phyloP scores from a whole-genome alignment of 805 yeast species.

The Yamadazyma sp. region DNA sequence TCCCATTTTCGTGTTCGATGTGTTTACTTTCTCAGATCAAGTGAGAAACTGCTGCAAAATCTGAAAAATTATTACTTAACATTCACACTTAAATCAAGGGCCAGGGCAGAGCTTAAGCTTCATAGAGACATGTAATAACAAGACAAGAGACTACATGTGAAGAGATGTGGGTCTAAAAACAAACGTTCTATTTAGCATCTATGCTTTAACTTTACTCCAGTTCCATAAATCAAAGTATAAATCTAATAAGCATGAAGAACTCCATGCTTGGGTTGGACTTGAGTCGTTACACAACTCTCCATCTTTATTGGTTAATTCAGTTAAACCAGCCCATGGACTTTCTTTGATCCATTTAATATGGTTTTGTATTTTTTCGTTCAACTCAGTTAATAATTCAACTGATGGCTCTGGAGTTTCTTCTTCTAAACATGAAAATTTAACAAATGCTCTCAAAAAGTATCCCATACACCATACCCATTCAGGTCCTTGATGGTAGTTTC shows the following conservation, averaged over 20 bases:
- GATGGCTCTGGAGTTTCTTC: constrained; percentile 40
- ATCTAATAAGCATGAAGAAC: constrained; percentile 81
- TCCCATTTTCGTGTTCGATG: too few relatives aligned
- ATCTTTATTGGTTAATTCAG: constrained; percentile 87
- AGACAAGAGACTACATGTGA: too few relatives aligned
- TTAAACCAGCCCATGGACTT: constrained; percentile 91
- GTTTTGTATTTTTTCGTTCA: constrained; percentile 52
- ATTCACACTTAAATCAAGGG: too few relatives aligned
- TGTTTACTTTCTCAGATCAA: too few relatives aligned
- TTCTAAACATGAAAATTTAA: constrained; percentile 43
- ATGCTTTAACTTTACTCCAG: background rate
- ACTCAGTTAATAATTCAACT: constrained; percentile 49
- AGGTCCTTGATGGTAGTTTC: constrained; percentile 98
- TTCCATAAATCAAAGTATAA: constrained; percentile 63
- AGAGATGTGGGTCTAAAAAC: too few relatives aligned
- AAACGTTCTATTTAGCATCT: too few relatives aligned
- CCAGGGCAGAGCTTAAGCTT: too few relatives aligned
- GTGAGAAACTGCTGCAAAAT: too few relatives aligned
- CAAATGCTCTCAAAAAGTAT: constrained; percentile 78
- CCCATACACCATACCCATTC: constrained; percentile 97
- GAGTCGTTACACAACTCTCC: constrained; percentile 83
- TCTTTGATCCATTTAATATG: constrained; percentile 68
- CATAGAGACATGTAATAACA: too few relatives aligned
- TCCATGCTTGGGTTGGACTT: constrained; percentile 97
- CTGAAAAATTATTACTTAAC: too few relatives aligned